Base-by-base conservation (phyloP, 129 eudicot species). In the Erigeron canadensis region DNA sequence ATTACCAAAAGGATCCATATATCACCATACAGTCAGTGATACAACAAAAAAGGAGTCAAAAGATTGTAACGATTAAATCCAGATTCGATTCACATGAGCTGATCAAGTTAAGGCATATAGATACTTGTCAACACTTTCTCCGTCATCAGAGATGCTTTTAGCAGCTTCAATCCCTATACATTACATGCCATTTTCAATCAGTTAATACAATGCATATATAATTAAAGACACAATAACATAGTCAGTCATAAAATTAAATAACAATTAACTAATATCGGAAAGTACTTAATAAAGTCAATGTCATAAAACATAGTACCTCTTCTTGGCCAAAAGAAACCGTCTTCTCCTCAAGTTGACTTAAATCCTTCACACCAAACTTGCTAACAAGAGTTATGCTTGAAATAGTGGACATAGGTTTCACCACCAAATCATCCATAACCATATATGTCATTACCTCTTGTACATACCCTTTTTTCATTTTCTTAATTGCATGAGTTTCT, bases 341-440 rank as follows among this genome's bases (percentile, higher is more conserved):
- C 53, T 38, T 71, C 55, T 56, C 75, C 53, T 71, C 75, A 8
- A 71, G 53, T 41, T 48, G 55, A 42, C 39, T 21, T 8, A 71
- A 7, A 18, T 71, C 75, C 54, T 57, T 57, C 4, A 71, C 43
- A 1, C 23, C 44, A 57, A 55, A 71, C 41, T 42, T 71, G 0
- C 57, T 48, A 7, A 69, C 8, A 11, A 69, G 73, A 48, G 50
- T 47, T 0, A 28, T 69, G 59, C 61, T 47, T 1, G 73, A 42
- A 2, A 65, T 44, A 15, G 54, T 65, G 15, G 70, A 65, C 70
- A 65, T 65, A 1, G 53, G 53, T 15, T 41, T 41, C 28, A 65
- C 55, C 4, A 65, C 70, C 10, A 65, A n/a, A 41, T 65, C 70
- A 21, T 65, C 70, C 70, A 65, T 42, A 53, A 65, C 55, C 70